Evolutionary conservation across 1,139 yeast genomes (phyloP), one percentile per base, ranked within the genome.

Genomic region (Suhomyces kunorum): DNA sequence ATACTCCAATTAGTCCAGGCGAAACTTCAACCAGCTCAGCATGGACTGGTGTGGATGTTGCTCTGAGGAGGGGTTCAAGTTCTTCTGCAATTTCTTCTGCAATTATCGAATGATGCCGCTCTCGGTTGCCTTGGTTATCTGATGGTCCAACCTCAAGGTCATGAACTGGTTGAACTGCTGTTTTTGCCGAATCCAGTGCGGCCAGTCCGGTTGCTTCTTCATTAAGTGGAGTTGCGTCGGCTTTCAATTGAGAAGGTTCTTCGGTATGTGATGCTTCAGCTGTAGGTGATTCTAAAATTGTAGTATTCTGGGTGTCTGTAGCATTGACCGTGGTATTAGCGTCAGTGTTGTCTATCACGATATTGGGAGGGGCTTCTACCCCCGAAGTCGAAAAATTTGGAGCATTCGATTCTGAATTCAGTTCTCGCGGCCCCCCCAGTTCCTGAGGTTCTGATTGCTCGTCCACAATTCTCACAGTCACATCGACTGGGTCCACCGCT

Each of bases 71-170:
- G 4, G 44, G 44, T 12, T 33, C 40, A 3, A 40, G 27, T n/a
- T 40, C 44, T 14, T 36, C 40, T 8, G 24, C 34, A 12, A 40
- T 40, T 13, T 40, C 44, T 24, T 34, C 34, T 4, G 36, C 25
- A 13, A 40, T 16, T 11, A n/a, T 13, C 8, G 34, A 32, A 13
- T 16, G 16, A 3, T 15, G 20, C 6, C 16, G 29, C 4, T 13
- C 18, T 20, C 24, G n/a, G n/a, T n/a, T n/a, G n/a, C n/a, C n/a
- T n/a, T n/a, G n/a, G n/a, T n/a, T n/a, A n/a, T n/a, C n/a, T n/a
- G n/a, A n/a, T n/a, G n/a, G n/a, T n/a, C n/a, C n/a, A n/a, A n/a
- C n/a, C n/a, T n/a, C n/a, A n/a, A n/a, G n/a, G n/a, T n/a, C n/a
- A n/a, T n/a, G n/a, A n/a, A n/a, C n/a, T n/a, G n/a, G n/a, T n/a